Base-by-base conservation (phyloP, 108 stramenopile genomes). In the Discostella stelligeroides region DNA sequence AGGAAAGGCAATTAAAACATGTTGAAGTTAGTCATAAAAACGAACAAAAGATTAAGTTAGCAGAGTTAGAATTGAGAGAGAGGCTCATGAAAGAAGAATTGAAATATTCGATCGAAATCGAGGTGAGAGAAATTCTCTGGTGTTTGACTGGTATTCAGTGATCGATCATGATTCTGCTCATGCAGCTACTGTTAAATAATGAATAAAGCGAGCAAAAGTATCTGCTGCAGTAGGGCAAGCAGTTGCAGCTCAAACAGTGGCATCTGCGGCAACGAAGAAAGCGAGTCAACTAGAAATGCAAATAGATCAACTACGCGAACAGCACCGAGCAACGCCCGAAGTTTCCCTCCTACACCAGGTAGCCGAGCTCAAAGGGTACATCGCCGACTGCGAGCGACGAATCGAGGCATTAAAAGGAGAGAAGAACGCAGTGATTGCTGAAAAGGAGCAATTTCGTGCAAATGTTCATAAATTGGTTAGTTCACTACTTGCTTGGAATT, bases 381-480 rank as follows among this genome's bases (percentile, higher is more conserved):
- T 83, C n/a, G 65, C 73, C 11, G 79, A 79, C 42, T 62, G 63
- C 54, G 79, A 80, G 55, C 49, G 79, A 34, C 75, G 75, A 15
- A 54, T 80, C 23, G 79, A 83, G 64, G 38, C 27, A 29, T 37
- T 67, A 5, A 73, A 70, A 39, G 60, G 59, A 0, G 79, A 83
- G 65, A 79, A 66, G 55, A 64, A 69, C 42, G 41, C 58, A 29
- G 51, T 70, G 13, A 20, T 56, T 13, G 25, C 70, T 15, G 82
- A 79, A 38, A 83, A 83, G 41, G 82, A 83, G 41, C 73, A 80
- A 45, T 73, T 78, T 55, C 75, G 82, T 9, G 45, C 79, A 47
- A 75, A 66, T 59, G 79, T 83, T 21, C 73, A 75, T 48, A 75
- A 63, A 57, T 39, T 79, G 64, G 76, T 69, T 24, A 60, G 76